A percentile compares a stretch with the other conserved stretches of the same genome.
These are phyloP conservation scores for Linum trigynum DNA, from an alignment of 345 rosid genomes.

Conservation along the genomic window DNA sequence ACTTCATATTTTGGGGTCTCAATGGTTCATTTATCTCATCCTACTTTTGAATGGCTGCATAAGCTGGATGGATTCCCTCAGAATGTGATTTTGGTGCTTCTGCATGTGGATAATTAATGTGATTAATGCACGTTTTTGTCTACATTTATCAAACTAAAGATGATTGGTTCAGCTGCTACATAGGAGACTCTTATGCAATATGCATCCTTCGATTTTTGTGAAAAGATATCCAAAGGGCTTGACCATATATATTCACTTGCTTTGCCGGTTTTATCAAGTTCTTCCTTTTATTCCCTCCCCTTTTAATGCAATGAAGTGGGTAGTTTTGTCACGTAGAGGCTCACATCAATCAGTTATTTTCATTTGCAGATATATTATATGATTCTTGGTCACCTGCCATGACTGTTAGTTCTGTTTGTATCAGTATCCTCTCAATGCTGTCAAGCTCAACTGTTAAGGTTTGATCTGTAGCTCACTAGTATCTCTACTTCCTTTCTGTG, in stretches of 20 bases:
- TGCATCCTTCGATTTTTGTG: background rate
- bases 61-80: background rate
- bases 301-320: background rate
- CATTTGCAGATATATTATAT: slow-evolving; percentile 67
- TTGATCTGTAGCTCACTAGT: slow-evolving; percentile 2
- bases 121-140: background rate
- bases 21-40: background rate
- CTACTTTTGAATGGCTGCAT: background rate
- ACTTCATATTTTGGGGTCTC: background rate
- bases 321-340: slow-evolving; percentile 9
- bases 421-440: slow-evolving; percentile 97
- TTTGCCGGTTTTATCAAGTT: background rate
- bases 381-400: slow-evolving; percentile 99
- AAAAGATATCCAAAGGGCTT: background rate
- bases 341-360: slow-evolving; percentile 8
- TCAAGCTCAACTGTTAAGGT: slow-evolving; percentile 97
- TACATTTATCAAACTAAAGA: background rate
- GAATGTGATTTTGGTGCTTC: background rate
- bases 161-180: background rate
- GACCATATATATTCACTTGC: background rate
- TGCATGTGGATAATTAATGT: background rate
- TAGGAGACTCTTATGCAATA: background rate
- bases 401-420: slow-evolving; percentile 94
- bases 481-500: background rate
- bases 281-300: background rate